These are phyloP conservation scores for Irpex rosettiformis DNA, from an alignment of 1,284 basidiomycete species.

Conservation along the genomic window DNA sequence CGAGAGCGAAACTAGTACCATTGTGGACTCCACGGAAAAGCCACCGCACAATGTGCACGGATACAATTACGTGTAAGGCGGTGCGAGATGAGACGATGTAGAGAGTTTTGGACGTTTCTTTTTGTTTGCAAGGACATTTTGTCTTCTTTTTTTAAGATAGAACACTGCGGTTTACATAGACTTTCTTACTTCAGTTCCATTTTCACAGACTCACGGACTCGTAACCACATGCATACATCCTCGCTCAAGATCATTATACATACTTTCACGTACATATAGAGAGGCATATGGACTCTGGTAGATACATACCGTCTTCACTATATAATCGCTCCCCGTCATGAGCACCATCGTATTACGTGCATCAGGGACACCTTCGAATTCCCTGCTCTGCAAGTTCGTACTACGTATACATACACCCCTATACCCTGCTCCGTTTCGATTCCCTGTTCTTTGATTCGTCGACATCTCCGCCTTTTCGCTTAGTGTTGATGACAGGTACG, in stretches of 20 bases:
- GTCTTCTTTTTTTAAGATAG: neutral
- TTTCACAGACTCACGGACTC: neutral
- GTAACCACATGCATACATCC: neutral
- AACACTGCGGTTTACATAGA: neutral
- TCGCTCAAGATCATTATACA: neutral
- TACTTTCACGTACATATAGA: neutral
- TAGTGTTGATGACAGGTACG: neutral
- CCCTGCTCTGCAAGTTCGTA: neutral
- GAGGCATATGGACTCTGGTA: neutral
- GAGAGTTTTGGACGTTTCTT: neutral
- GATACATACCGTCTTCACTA: neutral
- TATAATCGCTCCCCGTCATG: neutral
- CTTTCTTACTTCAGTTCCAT: neutral
- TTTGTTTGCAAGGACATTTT: neutral
- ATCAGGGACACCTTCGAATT: neutral
- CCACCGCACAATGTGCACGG: neutral
- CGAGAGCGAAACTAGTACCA: neutral
- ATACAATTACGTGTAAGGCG: neutral
- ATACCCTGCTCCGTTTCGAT: neutral
- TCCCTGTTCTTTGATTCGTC: neutral
- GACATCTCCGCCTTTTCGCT: neutral
- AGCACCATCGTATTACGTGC: neutral
- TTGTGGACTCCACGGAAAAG: neutral
- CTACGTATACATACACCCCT: no score
- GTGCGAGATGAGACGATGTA: neutral